These are phyloP conservation scores for Salicornia ramosissima DNA, from an alignment of 148 eudicot genomes.

Conservation along the genomic window DNA sequence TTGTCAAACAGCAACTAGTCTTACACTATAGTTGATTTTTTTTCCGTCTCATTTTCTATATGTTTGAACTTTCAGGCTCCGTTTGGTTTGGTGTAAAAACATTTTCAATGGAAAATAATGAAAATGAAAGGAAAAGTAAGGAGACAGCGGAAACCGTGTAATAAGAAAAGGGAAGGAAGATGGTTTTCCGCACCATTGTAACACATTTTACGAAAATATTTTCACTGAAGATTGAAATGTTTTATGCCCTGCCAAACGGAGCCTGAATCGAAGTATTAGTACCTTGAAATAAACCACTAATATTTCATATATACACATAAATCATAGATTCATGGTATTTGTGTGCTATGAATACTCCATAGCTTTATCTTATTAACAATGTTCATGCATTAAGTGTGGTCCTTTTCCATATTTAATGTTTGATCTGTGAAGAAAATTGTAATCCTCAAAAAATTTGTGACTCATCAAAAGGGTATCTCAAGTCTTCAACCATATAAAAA, in stretches of 20 bases:
- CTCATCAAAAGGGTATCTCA: slow-evolving; percentile 4
- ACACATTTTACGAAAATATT: too few species aligned
- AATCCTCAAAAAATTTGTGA: slow-evolving; percentile 24
- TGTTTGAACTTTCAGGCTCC: neutral
- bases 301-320: too few species aligned
- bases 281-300: too few species aligned
- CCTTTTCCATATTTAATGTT: slow-evolving; percentile 15
- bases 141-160: too few species aligned
- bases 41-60: neutral
- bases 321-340: slow-evolving; percentile 18
- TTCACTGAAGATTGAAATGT: too few species aligned
- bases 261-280: too few species aligned
- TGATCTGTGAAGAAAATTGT: neutral
- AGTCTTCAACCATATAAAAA: slow-evolving; percentile 11
- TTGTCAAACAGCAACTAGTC: neutral
- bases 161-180: too few species aligned
- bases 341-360: slow-evolving; percentile 2
- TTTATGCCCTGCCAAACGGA: too few species aligned
- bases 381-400: slow-evolving; percentile 12
- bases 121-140: too few species aligned
- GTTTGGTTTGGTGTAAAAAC: too few species aligned
- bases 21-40: neutral
- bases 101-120: too few species aligned
- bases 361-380: slow-evolving; percentile 6
- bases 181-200: too few species aligned